These are phyloP conservation scores for Magnusiomyces fungicola DNA, from an alignment of 1,139 yeast species.

Conservation along the genomic window DNA sequence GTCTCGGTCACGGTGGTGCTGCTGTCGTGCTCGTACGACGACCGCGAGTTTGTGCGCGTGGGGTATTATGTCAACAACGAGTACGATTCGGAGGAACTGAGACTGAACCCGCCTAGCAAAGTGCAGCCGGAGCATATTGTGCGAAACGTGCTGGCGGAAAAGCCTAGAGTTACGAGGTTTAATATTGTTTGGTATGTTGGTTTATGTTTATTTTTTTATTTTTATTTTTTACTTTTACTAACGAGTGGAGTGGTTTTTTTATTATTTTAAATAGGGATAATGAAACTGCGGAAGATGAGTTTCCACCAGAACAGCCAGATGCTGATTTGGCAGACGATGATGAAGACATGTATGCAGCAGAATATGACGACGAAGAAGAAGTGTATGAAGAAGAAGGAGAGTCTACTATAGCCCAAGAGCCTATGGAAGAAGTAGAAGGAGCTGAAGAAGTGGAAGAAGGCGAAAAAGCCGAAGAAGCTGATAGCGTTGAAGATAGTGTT, in stretches of 20 bases:
- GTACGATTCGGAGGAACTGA: conserved; percentile 83
- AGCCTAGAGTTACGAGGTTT: conserved; percentile 94
- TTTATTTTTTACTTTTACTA: neutral
- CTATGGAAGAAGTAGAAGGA: neutral
- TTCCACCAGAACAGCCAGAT: conserved; percentile 69
- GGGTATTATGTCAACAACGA: conserved; percentile 97
- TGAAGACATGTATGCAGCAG: conserved; percentile 30
- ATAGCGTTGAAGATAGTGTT: conserved; percentile 10
- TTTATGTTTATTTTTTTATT: neutral
- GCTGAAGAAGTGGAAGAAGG: conserved; percentile 10
- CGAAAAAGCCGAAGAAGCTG: conserved; percentile 7
- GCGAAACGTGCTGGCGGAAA: conserved; percentile 89
- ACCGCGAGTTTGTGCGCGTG: conserved; percentile 89
- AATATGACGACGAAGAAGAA: conserved; percentile 34
- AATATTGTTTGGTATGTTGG: conserved; percentile 82
- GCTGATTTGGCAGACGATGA: conserved; percentile 41
- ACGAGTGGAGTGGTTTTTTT: neutral
- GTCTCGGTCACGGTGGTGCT: conserved; percentile 92
- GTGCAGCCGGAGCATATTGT: conserved; percentile 94
- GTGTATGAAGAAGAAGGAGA: conserved; percentile 35
- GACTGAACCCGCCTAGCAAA: conserved; percentile 90
- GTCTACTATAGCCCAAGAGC: conserved; percentile 29
- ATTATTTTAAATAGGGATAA: conserved; percentile 33
- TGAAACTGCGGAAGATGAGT: conserved; percentile 56
- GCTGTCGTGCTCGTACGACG: conserved; percentile 87